These are phyloP conservation scores for Xylariaceae sp. DNA, from an alignment of 2,329 filamentous ascomycete genomes.

Conservation along the genomic window DNA sequence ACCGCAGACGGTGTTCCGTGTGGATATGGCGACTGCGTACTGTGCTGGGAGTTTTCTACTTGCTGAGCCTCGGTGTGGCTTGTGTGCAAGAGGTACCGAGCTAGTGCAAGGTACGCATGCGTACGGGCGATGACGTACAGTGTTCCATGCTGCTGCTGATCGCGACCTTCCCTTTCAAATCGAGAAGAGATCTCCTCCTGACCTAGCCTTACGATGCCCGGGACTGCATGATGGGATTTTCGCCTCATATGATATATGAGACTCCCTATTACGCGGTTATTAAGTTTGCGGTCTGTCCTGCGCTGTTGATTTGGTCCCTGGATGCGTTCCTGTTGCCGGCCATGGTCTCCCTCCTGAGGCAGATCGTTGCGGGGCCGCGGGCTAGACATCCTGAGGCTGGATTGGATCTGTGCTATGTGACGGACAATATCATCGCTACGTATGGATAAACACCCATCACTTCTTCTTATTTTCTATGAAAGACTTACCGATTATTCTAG, in stretches of 20 bases:
- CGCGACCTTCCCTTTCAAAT: neutral
- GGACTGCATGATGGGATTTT: neutral
- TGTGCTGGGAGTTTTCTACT: no score
- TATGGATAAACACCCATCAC: constrained; percentile 36
- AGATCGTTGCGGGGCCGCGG: constrained; percentile 85
- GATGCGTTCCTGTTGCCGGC: neutral
- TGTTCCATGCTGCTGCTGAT: neutral
- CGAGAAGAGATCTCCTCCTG: neutral
- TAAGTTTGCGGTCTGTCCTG: neutral
- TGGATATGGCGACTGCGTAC: no score
- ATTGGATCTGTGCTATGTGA: constrained; percentile 93
- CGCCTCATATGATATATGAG: neutral
- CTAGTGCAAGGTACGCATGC: no score
- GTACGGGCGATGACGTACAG: neutral
- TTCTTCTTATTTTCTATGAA: neutral
- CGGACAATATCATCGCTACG: constrained; percentile 66
- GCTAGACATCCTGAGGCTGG: constrained; percentile 79
- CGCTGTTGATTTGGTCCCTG: neutral
- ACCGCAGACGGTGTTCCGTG: no score
- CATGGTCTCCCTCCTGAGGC: constrained; percentile 75
- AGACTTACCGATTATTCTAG: constrained; percentile 41
- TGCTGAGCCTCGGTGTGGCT: no score
- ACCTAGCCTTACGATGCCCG: no score
- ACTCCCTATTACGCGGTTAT: neutral
- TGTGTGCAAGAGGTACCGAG: no score